Evolutionary conservation across 164 flowering plant species (phyloP), one percentile per base, ranked within the genome.

Genomic region (Malania oleifera): DNA sequence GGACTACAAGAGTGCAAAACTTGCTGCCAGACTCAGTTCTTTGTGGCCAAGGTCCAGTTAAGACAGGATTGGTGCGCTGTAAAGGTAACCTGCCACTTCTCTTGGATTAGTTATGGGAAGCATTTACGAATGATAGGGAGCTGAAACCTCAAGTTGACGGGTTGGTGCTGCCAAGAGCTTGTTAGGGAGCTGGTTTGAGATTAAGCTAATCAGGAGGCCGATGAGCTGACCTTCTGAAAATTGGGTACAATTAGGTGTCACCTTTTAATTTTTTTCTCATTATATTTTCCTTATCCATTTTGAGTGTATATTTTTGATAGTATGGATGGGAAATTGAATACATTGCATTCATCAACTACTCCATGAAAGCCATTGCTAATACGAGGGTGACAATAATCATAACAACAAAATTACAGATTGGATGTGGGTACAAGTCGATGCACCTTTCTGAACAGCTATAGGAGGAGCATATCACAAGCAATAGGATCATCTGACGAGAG

Each of bases 1-100:
- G 26, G 96, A 90, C 65, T 90, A 77, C 71, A 87, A 87, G 71
- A 80, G 81, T 52, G 96, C 97, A 48, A 90, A 82, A 62, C 84
- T 90, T 67, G 97, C 91, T 26, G 52, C 93, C 19, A 82, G 64
- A 60, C 91, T 90, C 54, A 73, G 86, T 64, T 83, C 92, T 45
- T 60, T 87, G 63, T 88, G 86, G 86, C 61, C 82, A 19, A 80
- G 88, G 68, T 71, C 64, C 15, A 74, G 65, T 63, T 76, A 54
- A 66, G 28, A 38, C 13, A 3, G 38, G 56, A 43, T 35, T 47
- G 49, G 49, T 24, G 7, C 20, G 56, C 48, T 52, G 45, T 22
- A 25, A 43, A n/a, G 6, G 31, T 13, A 2, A 25, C 41, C 20
- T 14, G 29, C 20, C n/a, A 19, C 4, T 22, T 29, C 25, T 40